Base-by-base conservation (phyloP, 371 early-diverging fungal species). In the Mucor sp. region DNA sequence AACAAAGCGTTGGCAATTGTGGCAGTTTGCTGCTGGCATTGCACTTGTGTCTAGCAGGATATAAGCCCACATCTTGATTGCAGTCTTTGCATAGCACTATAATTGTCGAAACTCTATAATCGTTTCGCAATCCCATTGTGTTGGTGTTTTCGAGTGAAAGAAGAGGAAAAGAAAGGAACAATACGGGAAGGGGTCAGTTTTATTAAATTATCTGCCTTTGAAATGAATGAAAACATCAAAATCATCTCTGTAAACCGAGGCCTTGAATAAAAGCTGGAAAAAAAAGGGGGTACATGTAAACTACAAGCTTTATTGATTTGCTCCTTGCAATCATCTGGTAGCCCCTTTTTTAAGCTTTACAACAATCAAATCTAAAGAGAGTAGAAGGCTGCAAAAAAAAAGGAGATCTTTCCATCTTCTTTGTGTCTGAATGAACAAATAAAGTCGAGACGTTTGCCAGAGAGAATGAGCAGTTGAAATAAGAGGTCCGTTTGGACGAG, bases 81-180 rank as follows among this genome's bases (percentile, higher is more conserved):
- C 91, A 90, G 62, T 90, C 91, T 70, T 84, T 86, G 69, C 91
- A 90, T 39, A 86, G 74, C 12, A 90, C 83, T 21, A 80, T 84
- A 23, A 90, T 70, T 43, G 79, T 78, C 11, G 91, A 90, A 32
- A 90, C 79, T 65, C 91, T 77, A 70, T 90, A 90, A 70, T 90
- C 91, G 25, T 66, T 66, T 32, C 44, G 37, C 6, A 56, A 15
- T 21, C 61, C 67, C 67, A 66, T 66, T 17, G 4, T 32, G 5
- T 50, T 23, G 8, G 23, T 50, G 11, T 28, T 5, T 19, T 33
- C n/a, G 32, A 30, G 30, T 23, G 11, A 30, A 61, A 47, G 30
- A 58, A 47, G 32, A 21, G 21, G 21, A 25, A 33, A 14, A 37
- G 59, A 50, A 59, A 14, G 15, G 15, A 41, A 65, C 8, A 43